phyloP scores from a whole-genome alignment of 192 early-diverging fungal genomes.

The Blastocladiella britannica region DNA sequence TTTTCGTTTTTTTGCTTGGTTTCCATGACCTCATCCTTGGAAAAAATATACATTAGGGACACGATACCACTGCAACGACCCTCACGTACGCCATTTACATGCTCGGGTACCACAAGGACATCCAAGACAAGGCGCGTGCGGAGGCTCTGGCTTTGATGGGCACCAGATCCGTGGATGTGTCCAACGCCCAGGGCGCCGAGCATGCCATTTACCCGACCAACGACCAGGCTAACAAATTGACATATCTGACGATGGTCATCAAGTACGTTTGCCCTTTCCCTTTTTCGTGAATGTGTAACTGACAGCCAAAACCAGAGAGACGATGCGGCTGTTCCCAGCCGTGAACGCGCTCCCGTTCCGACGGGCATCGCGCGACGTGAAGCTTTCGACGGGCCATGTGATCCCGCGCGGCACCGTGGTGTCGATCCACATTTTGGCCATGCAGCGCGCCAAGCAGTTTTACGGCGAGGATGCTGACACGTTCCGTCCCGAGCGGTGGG shows the following conservation, averaged over 20 bases:
- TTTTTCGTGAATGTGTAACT: no score
- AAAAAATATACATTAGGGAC: not conserved
- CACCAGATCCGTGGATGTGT: not conserved
- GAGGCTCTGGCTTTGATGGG: not conserved
- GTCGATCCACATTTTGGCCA: slow-evolving; percentile 12
- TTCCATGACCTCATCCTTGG: not conserved
- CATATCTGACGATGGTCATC: not conserved
- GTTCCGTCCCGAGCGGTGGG: slow-evolving; percentile 25
- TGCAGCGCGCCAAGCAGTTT: slow-evolving; percentile 20
- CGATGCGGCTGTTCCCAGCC: not conserved
- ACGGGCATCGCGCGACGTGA: not conserved
- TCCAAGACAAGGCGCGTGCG: not conserved
- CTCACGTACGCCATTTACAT: not conserved
- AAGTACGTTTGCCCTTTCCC: no score
- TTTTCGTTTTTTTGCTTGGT: no score
- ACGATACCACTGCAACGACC: not conserved
- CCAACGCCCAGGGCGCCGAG: not conserved
- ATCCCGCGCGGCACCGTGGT: slow-evolving; percentile 16
- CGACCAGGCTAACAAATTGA: not conserved
- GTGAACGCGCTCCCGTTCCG: not conserved
- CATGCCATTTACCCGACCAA: not conserved
- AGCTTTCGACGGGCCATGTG: slow-evolving; percentile 15
- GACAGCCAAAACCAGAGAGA: no score
- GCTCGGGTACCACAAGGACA: not conserved
- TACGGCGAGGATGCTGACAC: slow-evolving; percentile 18